A percentile compares a stretch with the other conserved stretches of the same genome.
phyloP scores from a whole-genome alignment of 352 stramenopile genomes.

The Pythium pectinolyticum region DNA sequence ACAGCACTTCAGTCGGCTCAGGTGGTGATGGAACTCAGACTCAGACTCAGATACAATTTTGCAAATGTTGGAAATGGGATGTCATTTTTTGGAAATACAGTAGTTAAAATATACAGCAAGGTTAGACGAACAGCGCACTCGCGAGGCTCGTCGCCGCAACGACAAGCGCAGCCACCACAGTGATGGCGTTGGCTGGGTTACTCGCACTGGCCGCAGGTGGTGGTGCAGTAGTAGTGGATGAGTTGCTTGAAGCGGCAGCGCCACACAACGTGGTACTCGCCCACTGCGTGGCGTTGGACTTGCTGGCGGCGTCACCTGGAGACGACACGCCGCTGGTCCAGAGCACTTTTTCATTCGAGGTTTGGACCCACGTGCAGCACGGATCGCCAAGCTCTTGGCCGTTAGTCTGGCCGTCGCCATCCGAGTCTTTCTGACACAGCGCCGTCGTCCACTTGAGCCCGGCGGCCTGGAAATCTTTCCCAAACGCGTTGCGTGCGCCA shows the following conservation, averaged over 20 bases:
- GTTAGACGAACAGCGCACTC: background rate
- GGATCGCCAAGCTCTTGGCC: conserved; percentile 35
- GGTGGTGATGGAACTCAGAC: background rate
- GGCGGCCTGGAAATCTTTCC: conserved; percentile 23
- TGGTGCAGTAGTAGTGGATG: background rate
- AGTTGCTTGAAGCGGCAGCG: background rate
- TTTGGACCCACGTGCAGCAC: conserved; percentile 24
- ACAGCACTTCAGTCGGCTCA: too few species aligned
- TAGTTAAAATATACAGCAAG: too few species aligned
- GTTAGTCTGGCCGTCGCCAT: conserved; percentile 44
- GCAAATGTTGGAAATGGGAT: too few species aligned
- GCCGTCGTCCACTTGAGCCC: conserved; percentile 30
- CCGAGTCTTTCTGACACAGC: conserved; percentile 36
- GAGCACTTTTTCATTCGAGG: conserved; percentile 14
- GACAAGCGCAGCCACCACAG: background rate
- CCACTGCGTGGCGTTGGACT: conserved; percentile 23
- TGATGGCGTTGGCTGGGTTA: too few species aligned
- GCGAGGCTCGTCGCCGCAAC: background rate
- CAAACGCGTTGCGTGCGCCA: conserved; percentile 34
- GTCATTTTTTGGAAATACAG: too few species aligned
- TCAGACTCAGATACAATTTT: background rate
- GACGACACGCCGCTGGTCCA: conserved; percentile 32
- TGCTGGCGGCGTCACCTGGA: conserved; percentile 26
- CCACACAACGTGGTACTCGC: conserved; percentile 7
- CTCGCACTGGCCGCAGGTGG: background rate